Conservation (phyloP, 306 rosid genomes). For the Fagus sylvatica region DNA sequence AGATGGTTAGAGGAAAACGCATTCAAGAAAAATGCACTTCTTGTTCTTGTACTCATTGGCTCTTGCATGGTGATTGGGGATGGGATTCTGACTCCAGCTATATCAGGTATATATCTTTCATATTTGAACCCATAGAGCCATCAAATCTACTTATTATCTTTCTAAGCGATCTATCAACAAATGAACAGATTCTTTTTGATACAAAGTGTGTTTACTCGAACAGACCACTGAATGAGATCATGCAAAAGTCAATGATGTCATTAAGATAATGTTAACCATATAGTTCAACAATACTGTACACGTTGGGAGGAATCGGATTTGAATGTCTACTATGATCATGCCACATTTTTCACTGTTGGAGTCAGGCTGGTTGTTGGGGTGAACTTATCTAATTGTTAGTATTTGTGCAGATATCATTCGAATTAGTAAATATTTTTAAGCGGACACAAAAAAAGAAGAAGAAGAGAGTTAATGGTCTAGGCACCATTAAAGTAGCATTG, state of each 20-base stretch:
- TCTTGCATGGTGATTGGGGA: conserved; percentile 68
- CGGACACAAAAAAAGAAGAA: neutral
- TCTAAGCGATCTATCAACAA: neutral
- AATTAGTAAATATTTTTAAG: neutral
- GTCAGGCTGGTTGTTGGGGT: conserved; percentile 2
- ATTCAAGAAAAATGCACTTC: conserved; percentile 46
- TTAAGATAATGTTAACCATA: neutral
- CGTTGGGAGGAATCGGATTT: neutral
- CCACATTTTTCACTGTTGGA: neutral
- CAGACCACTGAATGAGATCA: neutral
- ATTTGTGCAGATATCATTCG: neutral
- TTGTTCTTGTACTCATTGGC: conserved; percentile 58
- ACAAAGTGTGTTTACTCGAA: neutral
- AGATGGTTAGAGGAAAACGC: conserved; percentile 51
- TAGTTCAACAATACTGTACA: neutral
- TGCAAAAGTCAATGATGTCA: neutral
- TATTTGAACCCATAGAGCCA: neutral
- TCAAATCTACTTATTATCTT: neutral
- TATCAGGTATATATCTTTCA: conserved; percentile 41
- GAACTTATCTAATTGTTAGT: neutral
- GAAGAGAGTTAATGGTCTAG: too few relatives aligned
- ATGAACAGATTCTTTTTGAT: neutral
- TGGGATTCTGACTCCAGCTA: conserved; percentile 67
- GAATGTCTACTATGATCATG: neutral
- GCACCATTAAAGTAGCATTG: neutral